These are phyloP conservation scores for Penicillium pancosmium DNA, from an alignment of 495 filamentous ascomycete species.

Conservation along the genomic window DNA sequence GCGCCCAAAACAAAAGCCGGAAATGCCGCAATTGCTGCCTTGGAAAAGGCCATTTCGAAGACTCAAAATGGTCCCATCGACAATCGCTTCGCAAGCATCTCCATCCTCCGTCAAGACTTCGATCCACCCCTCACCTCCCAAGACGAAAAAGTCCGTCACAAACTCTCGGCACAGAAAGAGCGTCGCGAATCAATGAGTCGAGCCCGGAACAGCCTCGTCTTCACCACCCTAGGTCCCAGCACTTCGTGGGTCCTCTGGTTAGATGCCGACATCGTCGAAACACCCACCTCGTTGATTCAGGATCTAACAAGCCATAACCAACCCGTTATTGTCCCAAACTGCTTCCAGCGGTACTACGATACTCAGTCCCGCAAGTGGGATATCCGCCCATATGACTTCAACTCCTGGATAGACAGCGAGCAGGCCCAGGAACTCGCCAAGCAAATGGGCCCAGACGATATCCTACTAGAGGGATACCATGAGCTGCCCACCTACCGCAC, in stretches of 20 bases:
- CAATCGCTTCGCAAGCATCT: conserved; percentile 85
- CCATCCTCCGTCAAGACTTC: conserved; percentile 94
- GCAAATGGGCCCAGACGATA: conserved; percentile 86
- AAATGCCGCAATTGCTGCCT: conserved; percentile 73
- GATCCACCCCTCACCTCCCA: conserved; percentile 80
- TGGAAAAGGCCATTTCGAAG: conserved; percentile 82
- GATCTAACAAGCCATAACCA: conserved; percentile 87
- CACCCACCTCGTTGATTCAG: conserved; percentile 82
- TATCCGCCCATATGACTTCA: conserved; percentile 91
- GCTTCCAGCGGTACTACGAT: conserved; percentile 88
- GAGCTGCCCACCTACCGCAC: conserved; percentile 90
- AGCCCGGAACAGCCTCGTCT: conserved; percentile 90
- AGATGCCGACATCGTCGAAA: conserved; percentile 90
- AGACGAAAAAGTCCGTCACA: conserved; percentile 85
- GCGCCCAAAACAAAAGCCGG: conserved; percentile 89
- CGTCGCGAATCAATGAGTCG: conserved; percentile 89
- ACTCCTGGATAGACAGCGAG: conserved; percentile 90
- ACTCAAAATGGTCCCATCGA: conserved; percentile 80
- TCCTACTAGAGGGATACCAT: conserved; percentile 88
- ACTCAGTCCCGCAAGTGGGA: conserved; percentile 65
- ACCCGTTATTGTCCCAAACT: conserved; percentile 90
- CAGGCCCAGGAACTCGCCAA: conserved; percentile 72
- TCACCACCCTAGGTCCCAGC: conserved; percentile 93
- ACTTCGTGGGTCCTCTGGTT: conserved; percentile 98
- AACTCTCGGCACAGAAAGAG: conserved; percentile 82